Percentiles rank a stretch among this genome's conserved stretches.
These are phyloP conservation scores for Citrus unshiu DNA, from an alignment of 345 rosid species.

Conservation along the genomic window DNA sequence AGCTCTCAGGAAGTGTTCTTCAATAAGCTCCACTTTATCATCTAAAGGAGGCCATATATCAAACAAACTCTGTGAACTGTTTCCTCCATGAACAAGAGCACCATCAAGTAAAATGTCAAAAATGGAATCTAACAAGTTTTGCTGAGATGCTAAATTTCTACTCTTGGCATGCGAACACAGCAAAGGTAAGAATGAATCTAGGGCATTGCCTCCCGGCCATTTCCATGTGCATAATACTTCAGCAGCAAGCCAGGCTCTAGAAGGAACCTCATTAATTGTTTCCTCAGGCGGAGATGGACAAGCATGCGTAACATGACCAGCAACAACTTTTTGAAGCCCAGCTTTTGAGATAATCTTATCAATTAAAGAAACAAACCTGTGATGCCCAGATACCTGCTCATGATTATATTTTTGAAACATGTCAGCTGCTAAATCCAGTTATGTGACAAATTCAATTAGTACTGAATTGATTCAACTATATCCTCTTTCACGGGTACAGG, in stretches of 20 bases:
- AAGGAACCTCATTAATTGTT: slow-evolving; percentile 23
- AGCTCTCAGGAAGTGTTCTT: slow-evolving; percentile 85
- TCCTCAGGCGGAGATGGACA: slow-evolving; percentile 23
- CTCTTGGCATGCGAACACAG: slow-evolving; percentile 52
- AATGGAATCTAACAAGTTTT: slow-evolving; percentile 54
- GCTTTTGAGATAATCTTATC: slow-evolving; percentile 58
- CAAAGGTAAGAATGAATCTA: slow-evolving; percentile 64
- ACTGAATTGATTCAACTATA: not conserved
- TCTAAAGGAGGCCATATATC: slow-evolving; percentile 40
- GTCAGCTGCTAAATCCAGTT: slow-evolving; percentile 1
- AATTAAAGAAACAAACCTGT: slow-evolving; percentile 61
- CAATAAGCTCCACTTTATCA: slow-evolving; percentile 44
- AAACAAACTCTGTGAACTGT: slow-evolving; percentile 24
- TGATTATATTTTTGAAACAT: slow-evolving; percentile 9
- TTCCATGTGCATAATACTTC: slow-evolving; percentile 92
- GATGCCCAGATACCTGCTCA: slow-evolving; percentile 53
- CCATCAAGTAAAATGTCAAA: slow-evolving; percentile 77
- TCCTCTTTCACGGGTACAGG: not conserved
- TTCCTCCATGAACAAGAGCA: slow-evolving; percentile 66
- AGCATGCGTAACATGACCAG: slow-evolving; percentile 19
- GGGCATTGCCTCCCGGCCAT: slow-evolving; percentile 87
- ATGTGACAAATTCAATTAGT: not conserved
- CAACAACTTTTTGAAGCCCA: slow-evolving; percentile 57
- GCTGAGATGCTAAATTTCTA: slow-evolving; percentile 23
- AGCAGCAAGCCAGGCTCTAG: slow-evolving; percentile 87